Conservation (phyloP, 2,329 filamentous ascomycete species). For the Trichoderma brevicompactum region DNA sequence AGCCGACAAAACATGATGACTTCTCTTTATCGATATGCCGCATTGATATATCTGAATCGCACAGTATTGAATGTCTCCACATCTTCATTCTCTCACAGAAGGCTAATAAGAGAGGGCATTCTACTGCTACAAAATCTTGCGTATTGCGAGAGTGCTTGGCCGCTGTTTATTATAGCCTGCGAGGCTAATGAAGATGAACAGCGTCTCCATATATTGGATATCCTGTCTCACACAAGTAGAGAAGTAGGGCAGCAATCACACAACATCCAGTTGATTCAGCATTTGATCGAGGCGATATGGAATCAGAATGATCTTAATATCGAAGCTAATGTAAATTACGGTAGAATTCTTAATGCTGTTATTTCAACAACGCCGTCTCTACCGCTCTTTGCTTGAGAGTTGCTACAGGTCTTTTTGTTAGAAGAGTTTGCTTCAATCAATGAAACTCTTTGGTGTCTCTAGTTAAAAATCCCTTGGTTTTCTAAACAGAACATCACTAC, state of each 20-base stretch:
- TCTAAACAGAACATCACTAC: too few relatives aligned
- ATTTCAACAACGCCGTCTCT: slow-evolving; percentile 20
- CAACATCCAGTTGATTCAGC: slow-evolving; percentile 18
- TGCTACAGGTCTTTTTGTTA: too few relatives aligned
- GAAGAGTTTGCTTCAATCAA: too few relatives aligned
- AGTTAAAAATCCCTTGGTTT: too few relatives aligned
- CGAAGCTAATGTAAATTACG: slow-evolving; percentile 18
- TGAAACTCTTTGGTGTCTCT: too few relatives aligned
- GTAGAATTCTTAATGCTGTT: slow-evolving; percentile 23
- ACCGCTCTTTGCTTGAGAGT: slow-evolving; percentile 17
- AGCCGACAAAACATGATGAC: slow-evolving; percentile 23
- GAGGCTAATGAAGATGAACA: slow-evolving; percentile 26
- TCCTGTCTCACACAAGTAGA: slow-evolving; percentile 19
- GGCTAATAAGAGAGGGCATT: slow-evolving; percentile 25
- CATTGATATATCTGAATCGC: slow-evolving; percentile 27
- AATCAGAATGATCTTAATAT: slow-evolving; percentile 28
- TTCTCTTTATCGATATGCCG: slow-evolving; percentile 23
- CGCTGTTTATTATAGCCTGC: slow-evolving; percentile 27
- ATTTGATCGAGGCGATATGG: slow-evolving; percentile 23
- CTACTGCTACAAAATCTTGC: slow-evolving; percentile 23
- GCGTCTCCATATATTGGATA: slow-evolving; percentile 22
- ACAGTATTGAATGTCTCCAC: slow-evolving; percentile 16
- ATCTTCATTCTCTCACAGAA: slow-evolving; percentile 17
- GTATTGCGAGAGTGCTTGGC: slow-evolving; percentile 27
- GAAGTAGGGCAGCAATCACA: slow-evolving; percentile 18